phyloP scores from a whole-genome alignment of 345 rosid genomes.

The Camelina laxa region DNA sequence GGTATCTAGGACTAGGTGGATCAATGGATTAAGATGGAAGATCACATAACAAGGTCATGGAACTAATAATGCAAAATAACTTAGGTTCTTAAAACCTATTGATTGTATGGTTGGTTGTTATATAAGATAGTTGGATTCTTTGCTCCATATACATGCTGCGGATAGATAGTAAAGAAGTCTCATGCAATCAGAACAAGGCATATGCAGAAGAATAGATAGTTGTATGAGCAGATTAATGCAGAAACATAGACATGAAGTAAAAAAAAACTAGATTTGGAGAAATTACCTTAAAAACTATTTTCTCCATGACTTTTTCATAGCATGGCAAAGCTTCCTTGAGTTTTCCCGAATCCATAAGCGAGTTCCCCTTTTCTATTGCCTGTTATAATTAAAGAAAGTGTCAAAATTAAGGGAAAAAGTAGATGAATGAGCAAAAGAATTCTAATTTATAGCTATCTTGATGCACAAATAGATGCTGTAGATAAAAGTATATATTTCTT shows the following conservation, averaged over 20 bases:
- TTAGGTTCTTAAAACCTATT: conserved; percentile 3
- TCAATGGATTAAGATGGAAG: conserved; percentile 17
- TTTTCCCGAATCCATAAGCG: conserved; percentile 78
- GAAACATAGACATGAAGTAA: conserved; percentile 16
- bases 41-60: background rate
- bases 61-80: background rate
- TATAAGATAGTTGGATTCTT: background rate
- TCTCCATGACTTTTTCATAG: conserved; percentile 71
- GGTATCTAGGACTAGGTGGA: background rate
- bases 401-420: conserved; percentile 19
- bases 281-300: conserved; percentile 72
- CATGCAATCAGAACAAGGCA: conserved; percentile 10
- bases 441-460: conserved; percentile 1
- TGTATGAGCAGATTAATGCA: conserved; percentile 20
- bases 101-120: background rate
- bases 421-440: background rate
- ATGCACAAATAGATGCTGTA: background rate
- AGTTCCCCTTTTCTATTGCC: conserved; percentile 74
- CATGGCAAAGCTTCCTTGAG: conserved; percentile 74
- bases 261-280: conserved; percentile 15
- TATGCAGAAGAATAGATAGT: background rate
- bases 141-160: conserved; percentile 14
- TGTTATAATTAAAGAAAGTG: conserved; percentile 38
- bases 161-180: conserved; percentile 18
- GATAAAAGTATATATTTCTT: background rate